Evolutionary conservation across 495 filamentous ascomycete species (phyloP), one percentile per base, ranked within the genome.

Genomic region (Sphaerosporella brunnea): DNA sequence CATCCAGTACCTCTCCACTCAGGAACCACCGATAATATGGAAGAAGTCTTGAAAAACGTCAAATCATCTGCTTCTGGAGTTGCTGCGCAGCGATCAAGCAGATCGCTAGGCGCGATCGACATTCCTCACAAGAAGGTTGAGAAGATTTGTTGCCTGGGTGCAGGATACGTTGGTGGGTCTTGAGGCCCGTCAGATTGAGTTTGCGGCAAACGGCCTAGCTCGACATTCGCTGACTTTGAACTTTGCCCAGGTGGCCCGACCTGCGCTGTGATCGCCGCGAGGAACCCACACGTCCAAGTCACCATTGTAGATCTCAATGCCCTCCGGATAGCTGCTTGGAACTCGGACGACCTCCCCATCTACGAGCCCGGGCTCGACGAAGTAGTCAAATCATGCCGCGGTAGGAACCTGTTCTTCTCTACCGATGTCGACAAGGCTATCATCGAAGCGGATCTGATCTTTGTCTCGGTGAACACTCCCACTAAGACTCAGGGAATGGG

Each of bases 381-480:
- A n/a, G 68, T 85, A 5, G 78, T 88, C 24, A 58, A 59, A 44
- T 43, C 49, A 15, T 56, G 70, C n/a, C 43, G 53, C n/a, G 55
- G 55, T 48, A 70, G 63, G 19, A 88, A 83, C 58, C 63, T 92
- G 18, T 70, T 79, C 53, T 92, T 92, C 64, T 77, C 81, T 2
- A 77, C 72, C 21, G 68, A 81, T 32, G 66, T 82, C 2, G 69
- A 68, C 20, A 64, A 61, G 23, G 69, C 66, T 13, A 79, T 92
- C 24, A 60, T 63, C 8, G 70, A 75, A 28, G 81, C 84, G 1
- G 82, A 88, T 53, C 66, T 88, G 30, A 71, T 88, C 50, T 74
- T 92, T 49, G 73, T 88, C 44, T 73, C 78, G 4, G 84, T 92
- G 28, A 82, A 85, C 57, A 92, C 83, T 0, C 83, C 83, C 4